phyloP scores from a whole-genome alignment of 2,329 filamentous ascomycete species.

The Fusarium humuli region DNA sequence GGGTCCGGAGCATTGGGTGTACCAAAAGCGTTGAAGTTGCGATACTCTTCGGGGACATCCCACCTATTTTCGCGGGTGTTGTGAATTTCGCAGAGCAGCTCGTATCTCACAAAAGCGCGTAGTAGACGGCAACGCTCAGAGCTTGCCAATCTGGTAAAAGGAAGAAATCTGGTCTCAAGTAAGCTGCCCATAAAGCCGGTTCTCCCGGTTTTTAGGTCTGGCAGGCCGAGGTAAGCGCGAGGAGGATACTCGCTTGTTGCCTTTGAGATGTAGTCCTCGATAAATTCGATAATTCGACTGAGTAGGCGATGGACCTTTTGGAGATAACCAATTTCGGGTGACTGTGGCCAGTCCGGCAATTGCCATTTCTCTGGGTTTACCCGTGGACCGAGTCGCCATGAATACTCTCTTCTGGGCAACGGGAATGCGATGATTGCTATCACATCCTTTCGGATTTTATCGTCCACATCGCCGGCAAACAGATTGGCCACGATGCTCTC shows the following conservation, averaged over 20 bases:
- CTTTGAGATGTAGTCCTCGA: not conserved
- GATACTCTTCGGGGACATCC: fast-evolving
- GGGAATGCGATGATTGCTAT: not conserved
- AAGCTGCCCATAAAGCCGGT: not conserved
- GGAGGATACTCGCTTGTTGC: not conserved
- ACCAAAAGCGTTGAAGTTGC: not conserved
- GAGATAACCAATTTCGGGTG: not conserved
- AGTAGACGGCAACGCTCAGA: not conserved
- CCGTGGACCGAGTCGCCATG: too few species aligned
- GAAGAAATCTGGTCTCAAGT: not conserved
- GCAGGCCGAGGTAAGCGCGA: not conserved
- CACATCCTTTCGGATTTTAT: not conserved
- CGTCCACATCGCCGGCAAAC: not conserved
- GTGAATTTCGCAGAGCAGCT: constrained; percentile 8
- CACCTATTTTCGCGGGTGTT: fast-evolving
- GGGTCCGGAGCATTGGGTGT: not conserved
- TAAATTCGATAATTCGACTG: not conserved
- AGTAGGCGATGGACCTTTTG: not conserved
- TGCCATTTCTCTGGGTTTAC: not conserved
- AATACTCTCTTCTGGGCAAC: fast-evolving
- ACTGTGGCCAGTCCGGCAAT: not conserved
- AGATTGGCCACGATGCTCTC: not conserved
- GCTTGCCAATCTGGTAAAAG: not conserved
- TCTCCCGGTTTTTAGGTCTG: not conserved
- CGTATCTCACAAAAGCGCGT: not conserved